These are phyloP conservation scores for Coccinonectria pachysandricola DNA, from an alignment of 2,329 filamentous ascomycete genomes.

Conservation along the genomic window DNA sequence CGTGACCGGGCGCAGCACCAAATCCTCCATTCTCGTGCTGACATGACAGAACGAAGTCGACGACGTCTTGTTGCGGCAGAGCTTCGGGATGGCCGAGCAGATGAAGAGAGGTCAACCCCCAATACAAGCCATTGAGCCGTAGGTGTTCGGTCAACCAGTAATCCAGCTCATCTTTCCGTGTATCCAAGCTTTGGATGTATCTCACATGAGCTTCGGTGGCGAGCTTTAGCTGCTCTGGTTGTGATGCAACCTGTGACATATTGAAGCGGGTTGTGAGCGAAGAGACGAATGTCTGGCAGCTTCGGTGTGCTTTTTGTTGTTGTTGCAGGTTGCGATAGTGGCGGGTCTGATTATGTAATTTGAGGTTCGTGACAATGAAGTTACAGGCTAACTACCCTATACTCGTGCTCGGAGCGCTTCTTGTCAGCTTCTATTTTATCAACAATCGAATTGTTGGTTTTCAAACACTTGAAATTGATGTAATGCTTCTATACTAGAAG, in stretches of 20 bases:
- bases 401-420: too few species aligned
- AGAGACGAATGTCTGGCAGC: slow-evolving; percentile 1
- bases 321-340: too few species aligned
- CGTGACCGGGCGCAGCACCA: slow-evolving; percentile 85
- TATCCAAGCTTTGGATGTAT: slow-evolving; percentile 90
- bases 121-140: slow-evolving; percentile 91
- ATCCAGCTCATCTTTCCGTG: slow-evolving; percentile 84
- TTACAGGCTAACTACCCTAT: too few species aligned
- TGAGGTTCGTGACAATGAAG: too few species aligned
- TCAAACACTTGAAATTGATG: too few species aligned
- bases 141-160: slow-evolving; percentile 98
- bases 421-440: too few species aligned
- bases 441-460: too few species aligned
- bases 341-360: too few species aligned
- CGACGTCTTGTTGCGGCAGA: slow-evolving; percentile 67
- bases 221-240: slow-evolving; percentile 33
- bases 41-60: slow-evolving; percentile 93
- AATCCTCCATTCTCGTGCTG: slow-evolving; percentile 85
- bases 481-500: too few species aligned
- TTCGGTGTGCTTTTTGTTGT: too few species aligned
- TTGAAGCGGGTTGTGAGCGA: slow-evolving; percentile 8
- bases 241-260: slow-evolving; percentile 19
- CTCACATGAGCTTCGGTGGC: slow-evolving; percentile 60
- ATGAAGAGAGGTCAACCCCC: slow-evolving; percentile 84
- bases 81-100: slow-evolving; percentile 73